Evolutionary conservation across 192 early-diverging fungal genomes (phyloP), one percentile per base, ranked within the genome.

Genomic region (Coemansia sp.): DNA sequence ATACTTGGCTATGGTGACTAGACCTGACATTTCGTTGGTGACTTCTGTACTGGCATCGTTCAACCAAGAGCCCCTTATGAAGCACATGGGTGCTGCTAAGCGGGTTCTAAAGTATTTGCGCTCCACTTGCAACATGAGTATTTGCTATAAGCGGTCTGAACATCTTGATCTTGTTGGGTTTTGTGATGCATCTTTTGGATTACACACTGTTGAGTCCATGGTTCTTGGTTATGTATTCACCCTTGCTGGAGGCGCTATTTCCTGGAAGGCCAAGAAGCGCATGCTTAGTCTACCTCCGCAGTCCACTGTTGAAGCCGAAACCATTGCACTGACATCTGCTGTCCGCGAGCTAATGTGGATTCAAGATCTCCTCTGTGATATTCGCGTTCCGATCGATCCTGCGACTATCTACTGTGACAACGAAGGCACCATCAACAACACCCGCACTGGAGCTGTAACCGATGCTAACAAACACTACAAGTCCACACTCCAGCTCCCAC

Each of bases 381-480:
- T 61, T n/a, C 59, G 59, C 31, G 59, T 61, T 11, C 31, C 59
- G 3, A n/a, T 33, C 15, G 15, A 31, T 10, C 31, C 36, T 0
- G 31, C 6, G 15, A 61, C 59, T 18, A 38, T 61, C 36, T 31
- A 61, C 31, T 61, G 59, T 15, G 59, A 61, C 15, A 61, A 38
- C 11, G 59, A 36, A 33, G 59, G 29, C 59, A 61, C 59, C 9
- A 41, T 63, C 22, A 38, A 63, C 40, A 63, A 43, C 18, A 40
- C 34, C 20, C 38, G 20, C 40, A 63, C 62, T 24, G 38, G 62
- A 2, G 62, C 62, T 22, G 40, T 63, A 11, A 40, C 62, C 5
- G 62, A 63, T 42, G 34, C 62, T 0, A 63, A 63, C 62, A 63
- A 63, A 40, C 40, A 63, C 62, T 63, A 43, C 62, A 63, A 63